Base-by-base conservation (phyloP, 352 stramenopile genomes). In the Phytophthora sp. region DNA sequence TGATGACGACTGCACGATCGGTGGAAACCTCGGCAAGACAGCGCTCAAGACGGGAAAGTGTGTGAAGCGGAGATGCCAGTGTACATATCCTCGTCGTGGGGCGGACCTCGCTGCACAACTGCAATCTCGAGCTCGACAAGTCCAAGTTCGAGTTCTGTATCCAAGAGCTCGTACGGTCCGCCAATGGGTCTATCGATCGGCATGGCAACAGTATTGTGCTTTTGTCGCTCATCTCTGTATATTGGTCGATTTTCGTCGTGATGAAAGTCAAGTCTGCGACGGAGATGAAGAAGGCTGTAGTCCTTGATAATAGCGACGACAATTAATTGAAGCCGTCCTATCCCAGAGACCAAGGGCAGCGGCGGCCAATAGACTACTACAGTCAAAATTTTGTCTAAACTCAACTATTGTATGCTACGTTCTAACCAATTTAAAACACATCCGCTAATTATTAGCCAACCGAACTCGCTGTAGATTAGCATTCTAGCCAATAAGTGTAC, bases 1-100 rank as follows among this genome's bases (percentile, higher is more conserved):
- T 0, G 57, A 86, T 45, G 69, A 82, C 44, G 80, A 91, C 65
- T 91, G 83, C 45, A 88, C 81, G 0, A 69, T 88, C 15, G 78
- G 66, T 45, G 64, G 74, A 18, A 66, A 50, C 11, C 18, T 89
- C 0, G 73, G 61, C 9, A 62, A 42, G 4, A 72, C 70, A 2
- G 47, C 54, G 7, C 42, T 86, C 2, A 64, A 76, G 18, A 89
- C 82, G 0, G 80, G 82, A 20, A 77, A 71, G 4, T 92, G 83
- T 16, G 66, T 79, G 0, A 82, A 88, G 5, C 66, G 63, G 7
- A 76, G 80, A 0, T 92, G 84, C 46, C 30, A 66, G 30, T 90
- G 84, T 59, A 64, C 51, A 20, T 68, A 71, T 29, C 60, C 15
- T 53, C 71, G 18, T 82, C 75, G 7, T 91, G 82, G 79, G 77